Conservation (phyloP, 768 basidiomycete genomes). For the Pilatotrama ljubarskyi region DNA sequence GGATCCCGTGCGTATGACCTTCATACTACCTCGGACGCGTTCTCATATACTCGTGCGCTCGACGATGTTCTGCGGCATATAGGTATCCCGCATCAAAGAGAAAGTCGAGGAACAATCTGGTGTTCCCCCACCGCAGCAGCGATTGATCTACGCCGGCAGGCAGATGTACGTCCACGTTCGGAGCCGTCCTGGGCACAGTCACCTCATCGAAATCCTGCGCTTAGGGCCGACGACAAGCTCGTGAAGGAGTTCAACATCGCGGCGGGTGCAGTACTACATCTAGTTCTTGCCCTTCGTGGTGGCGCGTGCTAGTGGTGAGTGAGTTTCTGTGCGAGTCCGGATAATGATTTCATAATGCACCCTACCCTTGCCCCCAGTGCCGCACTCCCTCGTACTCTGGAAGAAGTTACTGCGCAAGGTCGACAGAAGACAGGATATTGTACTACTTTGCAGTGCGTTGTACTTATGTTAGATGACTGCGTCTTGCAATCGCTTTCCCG, state of each 20-base stretch:
- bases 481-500: constrained; percentile 7
- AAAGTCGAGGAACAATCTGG: constrained; percentile 98
- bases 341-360: neutral
- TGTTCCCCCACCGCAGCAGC: constrained; percentile 94
- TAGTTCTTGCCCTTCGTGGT: constrained; percentile 94
- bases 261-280: constrained; percentile 87
- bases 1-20: constrained; percentile 61
- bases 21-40: neutral
- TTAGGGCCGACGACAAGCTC: constrained; percentile 89
- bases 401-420: neutral
- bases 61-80: neutral
- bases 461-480: constrained; percentile 10
- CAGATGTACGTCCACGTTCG: constrained; percentile 69
- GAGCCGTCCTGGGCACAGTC: neutral
- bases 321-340: too few species aligned
- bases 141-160: constrained; percentile 88
- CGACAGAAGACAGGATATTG: constrained; percentile 2
- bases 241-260: constrained; percentile 81
- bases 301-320: constrained; percentile 50
- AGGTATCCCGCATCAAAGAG: constrained; percentile 96
- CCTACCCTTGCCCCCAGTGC: neutral
- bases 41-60: neutral
- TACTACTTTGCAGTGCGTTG: constrained; percentile 12
- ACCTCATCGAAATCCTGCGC: neutral
- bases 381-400: neutral